phyloP scores from a whole-genome alignment of 495 filamentous ascomycete genomes.

The Letharia lupina region DNA sequence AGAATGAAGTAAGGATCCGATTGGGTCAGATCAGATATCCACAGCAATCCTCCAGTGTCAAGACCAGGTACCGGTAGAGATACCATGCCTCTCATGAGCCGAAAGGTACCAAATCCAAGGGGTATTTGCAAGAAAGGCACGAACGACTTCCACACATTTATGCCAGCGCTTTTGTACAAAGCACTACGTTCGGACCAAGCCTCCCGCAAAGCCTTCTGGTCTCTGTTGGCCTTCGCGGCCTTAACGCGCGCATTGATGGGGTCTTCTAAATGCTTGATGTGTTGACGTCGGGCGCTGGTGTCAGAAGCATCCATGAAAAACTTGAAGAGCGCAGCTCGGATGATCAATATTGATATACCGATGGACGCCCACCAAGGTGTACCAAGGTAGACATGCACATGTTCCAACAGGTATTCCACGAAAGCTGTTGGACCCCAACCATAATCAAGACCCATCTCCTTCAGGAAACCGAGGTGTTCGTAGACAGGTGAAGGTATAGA shows the following conservation, averaged over 20 bases:
- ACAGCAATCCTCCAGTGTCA: conserved; percentile 56
- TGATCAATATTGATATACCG: conserved; percentile 48
- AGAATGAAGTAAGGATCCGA: conserved; percentile 68
- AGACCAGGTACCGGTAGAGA: conserved; percentile 71
- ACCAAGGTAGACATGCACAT: conserved; percentile 63
- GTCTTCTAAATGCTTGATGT: conserved; percentile 39
- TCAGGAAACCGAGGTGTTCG: conserved; percentile 74
- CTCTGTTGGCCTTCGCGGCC: conserved; percentile 29
- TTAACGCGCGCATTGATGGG: conserved; percentile 48
- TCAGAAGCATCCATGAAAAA: conserved; percentile 53
- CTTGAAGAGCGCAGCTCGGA: conserved; percentile 58
- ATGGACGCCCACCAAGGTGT: conserved; percentile 80
- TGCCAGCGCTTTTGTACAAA: conserved; percentile 43
- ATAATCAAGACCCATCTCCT: conserved; percentile 73
- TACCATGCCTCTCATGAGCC: conserved; percentile 66
- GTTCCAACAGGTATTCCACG: conserved; percentile 69
- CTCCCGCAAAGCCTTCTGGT: conserved; percentile 37
- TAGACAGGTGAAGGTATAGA: conserved; percentile 34
- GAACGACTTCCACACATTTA: conserved; percentile 45
- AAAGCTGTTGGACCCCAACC: conserved; percentile 65
- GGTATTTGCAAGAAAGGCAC: conserved; percentile 56
- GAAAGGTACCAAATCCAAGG: conserved; percentile 70
- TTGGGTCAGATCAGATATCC: conserved; percentile 74
- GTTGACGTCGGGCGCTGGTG: conserved; percentile 43
- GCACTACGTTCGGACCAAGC: conserved; percentile 38